Evolutionary conservation across 257 asterid species (phyloP).

Genomic region (Parsonsia alboflavescens): DNA sequence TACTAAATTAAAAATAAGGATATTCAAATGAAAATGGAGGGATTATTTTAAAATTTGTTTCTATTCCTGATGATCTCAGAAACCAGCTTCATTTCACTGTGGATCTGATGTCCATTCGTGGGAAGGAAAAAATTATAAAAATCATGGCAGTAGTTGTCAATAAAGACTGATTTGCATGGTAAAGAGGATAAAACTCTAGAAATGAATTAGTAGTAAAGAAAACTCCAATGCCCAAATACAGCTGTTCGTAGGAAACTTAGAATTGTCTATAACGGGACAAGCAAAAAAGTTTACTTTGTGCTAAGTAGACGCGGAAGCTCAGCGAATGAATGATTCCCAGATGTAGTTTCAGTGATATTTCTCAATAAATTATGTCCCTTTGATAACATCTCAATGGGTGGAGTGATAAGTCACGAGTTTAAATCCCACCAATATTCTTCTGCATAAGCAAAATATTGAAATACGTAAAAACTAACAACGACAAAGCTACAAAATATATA

Average conservation of each 20-base stretch:
- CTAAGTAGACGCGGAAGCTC: background rate
- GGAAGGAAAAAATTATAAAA: background rate
- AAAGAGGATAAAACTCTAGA: background rate
- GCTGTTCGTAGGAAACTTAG: background rate
- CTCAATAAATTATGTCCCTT: too few relatives aligned
- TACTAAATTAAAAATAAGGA: too few relatives aligned
- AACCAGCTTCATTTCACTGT: background rate
- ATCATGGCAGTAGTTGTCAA: background rate
- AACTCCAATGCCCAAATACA: background rate
- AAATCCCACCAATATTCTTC: too few relatives aligned
- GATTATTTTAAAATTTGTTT: too few relatives aligned
- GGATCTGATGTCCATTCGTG: background rate
- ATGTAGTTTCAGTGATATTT: too few relatives aligned
- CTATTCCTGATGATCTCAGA: background rate
- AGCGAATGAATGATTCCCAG: background rate
- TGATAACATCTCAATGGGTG: too few relatives aligned
- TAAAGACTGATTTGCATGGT: background rate
- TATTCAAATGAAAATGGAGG: too few relatives aligned
- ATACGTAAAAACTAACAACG: too few relatives aligned
- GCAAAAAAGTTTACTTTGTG: background rate
- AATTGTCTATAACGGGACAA: background rate
- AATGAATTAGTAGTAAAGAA: background rate
- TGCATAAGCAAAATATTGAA: too few relatives aligned
- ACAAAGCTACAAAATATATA: too few relatives aligned
- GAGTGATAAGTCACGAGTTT: too few relatives aligned